These are phyloP conservation scores for Diphasiastrum complanatum DNA, from an alignment of 83 land plant genomes.

Conservation along the genomic window DNA sequence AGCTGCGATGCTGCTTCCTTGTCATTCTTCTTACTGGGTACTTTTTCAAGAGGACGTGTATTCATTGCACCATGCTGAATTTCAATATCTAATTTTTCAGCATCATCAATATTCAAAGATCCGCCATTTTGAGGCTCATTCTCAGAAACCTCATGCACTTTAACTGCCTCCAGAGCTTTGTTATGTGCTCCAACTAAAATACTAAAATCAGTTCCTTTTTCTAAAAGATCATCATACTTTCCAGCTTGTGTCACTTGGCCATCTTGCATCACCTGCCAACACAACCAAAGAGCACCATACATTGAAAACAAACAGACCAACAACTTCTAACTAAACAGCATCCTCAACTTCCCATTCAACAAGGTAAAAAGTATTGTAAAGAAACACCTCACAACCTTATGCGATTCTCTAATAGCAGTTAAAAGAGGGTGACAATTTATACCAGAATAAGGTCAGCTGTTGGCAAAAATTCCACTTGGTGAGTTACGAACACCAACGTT, in stretches of 20 bases:
- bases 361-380: not conserved
- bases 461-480: constrained; percentile 24
- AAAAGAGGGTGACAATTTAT: constrained; percentile 4
- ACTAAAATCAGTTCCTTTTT: constrained; percentile 17
- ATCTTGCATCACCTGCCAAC: constrained; percentile 19
- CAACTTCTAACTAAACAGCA: not conserved
- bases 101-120: not conserved
- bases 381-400: not conserved
- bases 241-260: constrained; percentile 22
- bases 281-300: not conserved
- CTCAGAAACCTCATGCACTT: not conserved
- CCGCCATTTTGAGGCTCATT: not conserved
- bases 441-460: constrained; percentile 26
- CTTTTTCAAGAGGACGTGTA: not conserved
- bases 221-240: constrained; percentile 15
- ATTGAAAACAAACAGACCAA: not conserved
- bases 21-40: constrained; percentile 1
- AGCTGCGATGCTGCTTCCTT: not conserved
- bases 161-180: constrained; percentile 17
- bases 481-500: constrained; percentile 19
- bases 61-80: too few relatives aligned
- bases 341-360: not conserved
- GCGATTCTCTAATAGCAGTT: not conserved
- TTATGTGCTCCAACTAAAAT: constrained; percentile 19
- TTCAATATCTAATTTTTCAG: not conserved